Evolutionary conservation across 495 filamentous ascomycete species (phyloP), one percentile per base, ranked within the genome.

Genomic region (Aspergillus funiculosus): DNA sequence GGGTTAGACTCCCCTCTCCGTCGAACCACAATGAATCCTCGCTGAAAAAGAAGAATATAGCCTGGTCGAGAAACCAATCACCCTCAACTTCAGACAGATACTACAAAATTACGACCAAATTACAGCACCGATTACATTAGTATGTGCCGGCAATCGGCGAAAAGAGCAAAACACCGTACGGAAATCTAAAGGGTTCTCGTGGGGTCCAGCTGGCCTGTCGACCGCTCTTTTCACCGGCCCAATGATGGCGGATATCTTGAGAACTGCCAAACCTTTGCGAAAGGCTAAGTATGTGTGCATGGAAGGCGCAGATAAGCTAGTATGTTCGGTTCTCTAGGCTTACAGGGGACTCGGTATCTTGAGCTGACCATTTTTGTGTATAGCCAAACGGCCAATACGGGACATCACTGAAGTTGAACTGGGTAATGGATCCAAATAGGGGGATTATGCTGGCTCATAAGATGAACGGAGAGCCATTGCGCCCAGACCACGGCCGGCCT

Each of bases 181-280:
- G 20, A 97, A 97, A 60, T 86, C 86, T 2, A 95, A 95, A 57
- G 91, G 91, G 0, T 97, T 97, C 68, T 95, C 89, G 40, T 97
- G 91, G 91, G 91, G 91, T 28, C 75, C 91, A 0, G 89, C 87
- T 5, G 91, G 89, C 18, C 59, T 96, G 4, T 95, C 89, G 0
- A 97, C 90, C 0, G 85, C 89, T 0, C 68, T 97, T 1, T 97
- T 86, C 73, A 97, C 91, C 0, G 91, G 91, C 5, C 85, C 90
- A 0, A 59, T 81, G 29, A 80, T 97, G 58, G 69, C 74, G 0
- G 86, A 94, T 41, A 59, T 97, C 5, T 62, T 97, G 5, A 71
- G 67, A 24, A 78, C 69, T 31, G 88, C 88, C 4, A 77, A 68
- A 36, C 89, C 89, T 0, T 67, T 72, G 44, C 78, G 81, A 37